Conservation (phyloP, 2,329 filamentous ascomycete species). For the Penicillium sclerotiorum region DNA sequence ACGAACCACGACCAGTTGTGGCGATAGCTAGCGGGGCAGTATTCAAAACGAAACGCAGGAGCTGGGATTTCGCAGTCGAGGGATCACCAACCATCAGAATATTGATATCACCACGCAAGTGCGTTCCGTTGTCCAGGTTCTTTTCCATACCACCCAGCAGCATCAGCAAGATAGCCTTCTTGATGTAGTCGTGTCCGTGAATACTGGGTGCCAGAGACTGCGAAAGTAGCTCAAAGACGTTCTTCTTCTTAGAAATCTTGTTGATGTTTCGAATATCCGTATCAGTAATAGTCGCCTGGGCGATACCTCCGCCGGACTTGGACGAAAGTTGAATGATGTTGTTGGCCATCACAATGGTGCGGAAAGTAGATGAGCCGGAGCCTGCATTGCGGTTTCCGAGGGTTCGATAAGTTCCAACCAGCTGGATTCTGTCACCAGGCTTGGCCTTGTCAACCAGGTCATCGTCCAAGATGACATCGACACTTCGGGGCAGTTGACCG, state of each 20-base stretch:
- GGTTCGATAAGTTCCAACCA: conserved; percentile 94
- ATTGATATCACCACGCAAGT: conserved; percentile 97
- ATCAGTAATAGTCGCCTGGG: conserved; percentile 89
- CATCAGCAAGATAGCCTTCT: conserved; percentile 95
- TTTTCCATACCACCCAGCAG: conserved; percentile 96
- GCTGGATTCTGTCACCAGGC: conserved; percentile 91
- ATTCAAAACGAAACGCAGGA: conserved; percentile 94
- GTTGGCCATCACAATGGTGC: conserved; percentile 90
- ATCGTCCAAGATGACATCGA: conserved; percentile 95
- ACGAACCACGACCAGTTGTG: conserved; percentile 94
- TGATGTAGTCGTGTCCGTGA: conserved; percentile 95
- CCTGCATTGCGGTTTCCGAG: conserved; percentile 92
- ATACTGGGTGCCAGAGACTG: conserved; percentile 96
- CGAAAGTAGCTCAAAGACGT: conserved; percentile 87
- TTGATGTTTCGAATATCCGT: conserved; percentile 99
- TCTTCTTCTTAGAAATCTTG: conserved; percentile 91
- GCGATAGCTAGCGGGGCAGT: conserved; percentile 95
- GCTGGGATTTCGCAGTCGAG: conserved; percentile 97
- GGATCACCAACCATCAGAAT: conserved; percentile 99
- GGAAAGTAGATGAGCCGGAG: conserved; percentile 89
- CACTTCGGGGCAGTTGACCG: conserved; percentile 89
- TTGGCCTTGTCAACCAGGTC: conserved; percentile 94
- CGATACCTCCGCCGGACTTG: conserved; percentile 92
- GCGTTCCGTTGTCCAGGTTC: conserved; percentile 96
- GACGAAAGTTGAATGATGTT: conserved; percentile 93